Evolutionary conservation across 2,329 filamentous ascomycete genomes (phyloP), one percentile per base, ranked within the genome.

Genomic region (Ophidiomyces ophidiicola): DNA sequence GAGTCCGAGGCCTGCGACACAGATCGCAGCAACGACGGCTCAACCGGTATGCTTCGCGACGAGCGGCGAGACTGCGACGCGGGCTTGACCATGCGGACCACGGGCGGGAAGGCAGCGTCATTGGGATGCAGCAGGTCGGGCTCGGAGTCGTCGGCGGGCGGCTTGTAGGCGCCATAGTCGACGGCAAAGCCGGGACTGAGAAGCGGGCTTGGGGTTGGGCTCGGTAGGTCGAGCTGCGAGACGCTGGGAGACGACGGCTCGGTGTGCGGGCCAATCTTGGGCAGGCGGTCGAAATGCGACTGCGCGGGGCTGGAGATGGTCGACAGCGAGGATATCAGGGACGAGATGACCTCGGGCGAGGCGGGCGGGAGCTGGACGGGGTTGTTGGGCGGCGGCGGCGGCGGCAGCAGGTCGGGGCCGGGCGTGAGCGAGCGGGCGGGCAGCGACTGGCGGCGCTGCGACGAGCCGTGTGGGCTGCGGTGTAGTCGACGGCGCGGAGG

Each of bases 51-150:
- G 53, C 46, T 78, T 70, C 8, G 63, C 60, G 0, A 61, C 59
- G 11, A 66, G n/a, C 80, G 85, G 36, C 82, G 62, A 12, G 77
- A 63, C 18, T 82, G 86, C 36, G 81, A 84, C 0, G 82, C 82
- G 5, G 79, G 80, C 57, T 87, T 87, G 21, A 84, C 75, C 21
- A 87, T 93, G 47, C 80, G 78, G 50, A 92, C 73, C 39, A 88
- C 73, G 12, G 86, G 85, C 8, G 84, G 63, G 44, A 69, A 64
- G 21, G 72, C 72, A 29, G 71, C 71, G 60, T 76, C 70, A 55
- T 75, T 70, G 24, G 68, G 62, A 46, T 68, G 65, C 39, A 69
- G 46, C 48, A 66, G 63, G 34, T 65, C 61, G 24, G 69, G 65
- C 34, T 72, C 65, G 31, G 64, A 53, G 8, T 69, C 53, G 12